These are phyloP conservation scores for Streptanthus diversifolius DNA, from an alignment of 345 rosid genomes.

Conservation along the genomic window DNA sequence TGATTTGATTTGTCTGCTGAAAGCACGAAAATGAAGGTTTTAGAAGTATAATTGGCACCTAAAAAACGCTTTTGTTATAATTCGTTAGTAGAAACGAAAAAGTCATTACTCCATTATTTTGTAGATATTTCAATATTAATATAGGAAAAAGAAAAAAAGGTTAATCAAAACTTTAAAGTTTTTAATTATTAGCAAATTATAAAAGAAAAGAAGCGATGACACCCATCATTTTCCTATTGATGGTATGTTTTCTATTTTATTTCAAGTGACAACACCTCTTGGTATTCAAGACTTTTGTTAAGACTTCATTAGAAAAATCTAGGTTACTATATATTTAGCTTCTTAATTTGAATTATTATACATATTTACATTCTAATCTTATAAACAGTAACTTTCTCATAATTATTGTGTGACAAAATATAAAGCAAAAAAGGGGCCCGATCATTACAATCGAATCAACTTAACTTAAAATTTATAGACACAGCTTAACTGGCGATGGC, in stretches of 20 bases:
- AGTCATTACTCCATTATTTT: conserved; percentile 3
- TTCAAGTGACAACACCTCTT: not conserved
- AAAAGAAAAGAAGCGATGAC: not conserved
- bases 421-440: no score
- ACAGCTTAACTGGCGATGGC: not conserved
- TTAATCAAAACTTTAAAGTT: not conserved
- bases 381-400: not conserved
- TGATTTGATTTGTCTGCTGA: conserved; percentile 21
- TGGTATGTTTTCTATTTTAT: no score
- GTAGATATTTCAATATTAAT: not conserved
- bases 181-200: not conserved
- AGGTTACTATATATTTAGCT: not conserved
- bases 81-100: conserved; percentile 8
- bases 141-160: not conserved
- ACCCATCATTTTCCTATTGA: no score
- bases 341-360: not conserved
- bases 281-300: not conserved
- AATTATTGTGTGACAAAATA: not conserved
- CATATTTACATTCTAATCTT: not conserved
- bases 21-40: conserved; percentile 31
- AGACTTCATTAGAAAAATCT: not conserved
- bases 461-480: not conserved
- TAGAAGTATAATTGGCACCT: conserved; percentile 33
- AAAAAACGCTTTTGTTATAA: conserved; percentile 26
- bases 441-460: not conserved